A percentile compares a stretch with the other conserved stretches of the same genome.
Evolutionary conservation across 129 eudicot species (phyloP).

Genomic region (Sambucus nigra): DNA sequence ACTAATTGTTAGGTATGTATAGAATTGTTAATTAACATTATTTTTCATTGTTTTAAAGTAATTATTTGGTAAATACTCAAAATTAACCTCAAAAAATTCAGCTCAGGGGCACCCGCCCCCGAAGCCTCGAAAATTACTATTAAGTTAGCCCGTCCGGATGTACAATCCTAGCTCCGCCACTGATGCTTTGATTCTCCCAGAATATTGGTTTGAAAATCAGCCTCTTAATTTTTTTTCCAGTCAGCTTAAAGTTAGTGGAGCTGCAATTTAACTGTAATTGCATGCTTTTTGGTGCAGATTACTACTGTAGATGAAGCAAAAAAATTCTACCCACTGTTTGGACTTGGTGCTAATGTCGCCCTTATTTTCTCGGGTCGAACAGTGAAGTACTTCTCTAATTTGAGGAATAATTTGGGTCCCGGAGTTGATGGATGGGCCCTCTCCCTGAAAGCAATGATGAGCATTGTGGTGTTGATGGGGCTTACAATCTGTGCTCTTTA

Average conservation of each 20-base stretch:
- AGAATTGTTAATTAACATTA: too few species aligned
- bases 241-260: background rate
- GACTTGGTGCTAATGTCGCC: slow-evolving; percentile 96
- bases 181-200: background rate
- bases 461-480: slow-evolving; percentile 90
- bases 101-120: too few species aligned
- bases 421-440: slow-evolving; percentile 99
- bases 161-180: background rate
- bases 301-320: slow-evolving; percentile 97
- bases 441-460: slow-evolving; percentile 91
- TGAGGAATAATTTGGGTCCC: slow-evolving; percentile 79
- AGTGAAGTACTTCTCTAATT: slow-evolving; percentile 83
- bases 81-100: too few species aligned
- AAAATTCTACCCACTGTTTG: slow-evolving; percentile 91
- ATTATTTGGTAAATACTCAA: too few species aligned
- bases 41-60: too few species aligned
- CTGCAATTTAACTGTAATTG: slow-evolving; percentile 8
- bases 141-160: too few species aligned
- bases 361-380: slow-evolving; percentile 97
- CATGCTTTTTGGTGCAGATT: slow-evolving; percentile 41
- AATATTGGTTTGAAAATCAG: too few species aligned
- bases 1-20: too few species aligned
- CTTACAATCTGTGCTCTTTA: slow-evolving; percentile 67
- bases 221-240: background rate
- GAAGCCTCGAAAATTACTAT: too few species aligned